Percentiles rank a stretch among this genome's conserved stretches.
These are phyloP conservation scores for Mortierella sp. DNA, from an alignment of 371 early-diverging fungal genomes.

Conservation along the genomic window DNA sequence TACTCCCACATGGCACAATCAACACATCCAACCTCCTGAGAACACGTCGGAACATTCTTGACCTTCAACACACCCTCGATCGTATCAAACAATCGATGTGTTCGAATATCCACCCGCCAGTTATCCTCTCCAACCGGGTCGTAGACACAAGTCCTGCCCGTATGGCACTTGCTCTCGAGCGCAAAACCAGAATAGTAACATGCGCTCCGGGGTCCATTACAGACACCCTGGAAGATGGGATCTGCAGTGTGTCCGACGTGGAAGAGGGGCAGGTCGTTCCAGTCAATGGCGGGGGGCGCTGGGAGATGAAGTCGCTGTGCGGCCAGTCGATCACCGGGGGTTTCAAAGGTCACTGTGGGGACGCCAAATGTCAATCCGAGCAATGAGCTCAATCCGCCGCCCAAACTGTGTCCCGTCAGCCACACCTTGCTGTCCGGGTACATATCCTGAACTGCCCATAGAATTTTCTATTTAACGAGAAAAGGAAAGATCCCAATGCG, in stretches of 20 bases:
- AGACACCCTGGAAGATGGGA: conserved; percentile 93
- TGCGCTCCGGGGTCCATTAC: conserved; percentile 79
- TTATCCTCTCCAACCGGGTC: conserved; percentile 76
- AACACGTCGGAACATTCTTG: conserved; percentile 71
- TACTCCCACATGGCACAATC: conserved; percentile 87
- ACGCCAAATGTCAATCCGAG: conserved; percentile 89
- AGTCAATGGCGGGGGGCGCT: conserved; percentile 62
- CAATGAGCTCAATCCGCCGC: conserved; percentile 87
- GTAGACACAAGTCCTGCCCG: conserved; percentile 74
- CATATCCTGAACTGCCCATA: conserved; percentile 68
- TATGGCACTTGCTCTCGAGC: conserved; percentile 81
- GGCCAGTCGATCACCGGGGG: conserved; percentile 89
- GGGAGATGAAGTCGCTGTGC: conserved; percentile 88
- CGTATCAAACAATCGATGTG: conserved; percentile 84
- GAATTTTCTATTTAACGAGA: conserved; percentile 60
- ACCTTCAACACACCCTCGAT: conserved; percentile 83
- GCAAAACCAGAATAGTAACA: conserved; percentile 96
- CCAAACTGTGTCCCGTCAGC: conserved; percentile 96
- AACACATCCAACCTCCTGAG: conserved; percentile 68
- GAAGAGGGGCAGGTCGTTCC: conserved; percentile 81
- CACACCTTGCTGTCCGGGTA: conserved; percentile 84
- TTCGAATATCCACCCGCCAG: conserved; percentile 83
- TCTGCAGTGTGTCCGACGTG: conserved; percentile 96
- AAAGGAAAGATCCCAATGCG: neutral
- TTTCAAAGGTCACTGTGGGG: conserved; percentile 91